phyloP scores from a whole-genome alignment of 306 rosid genomes.

The Quercus alba region DNA sequence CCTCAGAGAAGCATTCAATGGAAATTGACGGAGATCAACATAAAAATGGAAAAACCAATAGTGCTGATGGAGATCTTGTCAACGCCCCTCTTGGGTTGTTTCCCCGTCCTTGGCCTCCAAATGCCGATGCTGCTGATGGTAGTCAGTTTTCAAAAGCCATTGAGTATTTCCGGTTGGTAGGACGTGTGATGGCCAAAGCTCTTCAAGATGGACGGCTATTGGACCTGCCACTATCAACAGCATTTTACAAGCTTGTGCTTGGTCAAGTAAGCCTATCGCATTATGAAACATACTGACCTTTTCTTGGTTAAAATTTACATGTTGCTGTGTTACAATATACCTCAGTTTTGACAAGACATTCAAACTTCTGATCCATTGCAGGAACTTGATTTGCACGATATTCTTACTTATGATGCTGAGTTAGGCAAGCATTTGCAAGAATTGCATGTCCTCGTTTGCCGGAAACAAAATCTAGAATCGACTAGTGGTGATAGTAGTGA shows the following conservation, averaged over 20 bases:
- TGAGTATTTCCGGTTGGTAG: slow-evolving; percentile 85
- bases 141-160: slow-evolving; percentile 65
- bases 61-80: slow-evolving; percentile 54
- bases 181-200: slow-evolving; percentile 97
- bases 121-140: slow-evolving; percentile 68
- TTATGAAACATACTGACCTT: not conserved
- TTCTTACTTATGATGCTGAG: slow-evolving; percentile 80
- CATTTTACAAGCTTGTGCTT: slow-evolving; percentile 86
- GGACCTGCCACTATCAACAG: slow-evolving; percentile 85
- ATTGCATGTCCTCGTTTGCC: slow-evolving; percentile 71
- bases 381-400: slow-evolving; percentile 98
- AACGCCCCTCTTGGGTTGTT: slow-evolving; percentile 90
- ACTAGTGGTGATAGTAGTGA: slow-evolving; percentile 33
- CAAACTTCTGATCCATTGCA: slow-evolving; percentile 26
- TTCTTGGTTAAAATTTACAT: not conserved
- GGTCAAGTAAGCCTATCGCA: slow-evolving; percentile 70
- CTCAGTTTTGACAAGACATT: slow-evolving; percentile 4
- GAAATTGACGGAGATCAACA: slow-evolving; percentile 69
- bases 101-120: slow-evolving; percentile 89
- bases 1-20: slow-evolving; percentile 42
- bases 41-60: slow-evolving; percentile 38
- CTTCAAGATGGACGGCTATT: slow-evolving; percentile 96
- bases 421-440: slow-evolving; percentile 92
- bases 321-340: not conserved
- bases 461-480: slow-evolving; percentile 62